Percentiles rank a stretch among this genome's conserved stretches.
Evolutionary conservation across 1,139 yeast genomes (phyloP).

Genomic region (Yamadazyma sp.): DNA sequence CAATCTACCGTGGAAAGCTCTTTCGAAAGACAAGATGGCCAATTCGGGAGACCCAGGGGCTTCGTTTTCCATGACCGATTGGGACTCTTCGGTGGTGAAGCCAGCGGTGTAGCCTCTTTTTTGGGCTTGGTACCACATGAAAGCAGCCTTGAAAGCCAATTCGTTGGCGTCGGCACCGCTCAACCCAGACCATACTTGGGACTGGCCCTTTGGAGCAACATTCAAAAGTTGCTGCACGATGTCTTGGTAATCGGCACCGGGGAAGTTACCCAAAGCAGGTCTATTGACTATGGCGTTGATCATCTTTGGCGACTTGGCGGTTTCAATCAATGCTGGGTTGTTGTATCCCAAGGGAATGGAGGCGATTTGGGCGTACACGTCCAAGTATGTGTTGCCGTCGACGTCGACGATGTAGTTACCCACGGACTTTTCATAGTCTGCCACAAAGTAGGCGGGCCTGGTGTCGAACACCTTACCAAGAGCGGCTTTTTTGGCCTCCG

Average conservation of each 20-base stretch:
- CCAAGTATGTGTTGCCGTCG: slow-evolving; percentile 65
- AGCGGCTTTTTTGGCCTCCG: slow-evolving; percentile 43
- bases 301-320: slow-evolving; percentile 67
- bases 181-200: slow-evolving; percentile 69
- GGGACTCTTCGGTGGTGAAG: slow-evolving; percentile 61
- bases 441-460: slow-evolving; percentile 67
- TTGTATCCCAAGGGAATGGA: slow-evolving; percentile 76
- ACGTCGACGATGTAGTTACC: slow-evolving; percentile 74
- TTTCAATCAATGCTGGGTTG: slow-evolving; percentile 64
- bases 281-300: slow-evolving; percentile 66
- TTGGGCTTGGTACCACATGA: slow-evolving; percentile 68
- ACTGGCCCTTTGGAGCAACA: slow-evolving; percentile 72
- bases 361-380: slow-evolving; percentile 71
- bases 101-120: slow-evolving; percentile 51
- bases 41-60: slow-evolving; percentile 77
- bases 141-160: slow-evolving; percentile 81
- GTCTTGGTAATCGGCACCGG: slow-evolving; percentile 59
- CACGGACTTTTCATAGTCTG: slow-evolving; percentile 62
- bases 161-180: slow-evolving; percentile 87
- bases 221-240: slow-evolving; percentile 58
- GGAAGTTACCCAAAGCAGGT: slow-evolving; percentile 77
- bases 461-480: slow-evolving; percentile 63
- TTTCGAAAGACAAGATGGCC: slow-evolving; percentile 69
- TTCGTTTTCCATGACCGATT: slow-evolving; percentile 61
- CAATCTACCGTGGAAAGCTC: slow-evolving; percentile 81